Base-by-base conservation (phyloP, 1,284 basidiomycete genomes). In the Leucoagaricus sp. region DNA sequence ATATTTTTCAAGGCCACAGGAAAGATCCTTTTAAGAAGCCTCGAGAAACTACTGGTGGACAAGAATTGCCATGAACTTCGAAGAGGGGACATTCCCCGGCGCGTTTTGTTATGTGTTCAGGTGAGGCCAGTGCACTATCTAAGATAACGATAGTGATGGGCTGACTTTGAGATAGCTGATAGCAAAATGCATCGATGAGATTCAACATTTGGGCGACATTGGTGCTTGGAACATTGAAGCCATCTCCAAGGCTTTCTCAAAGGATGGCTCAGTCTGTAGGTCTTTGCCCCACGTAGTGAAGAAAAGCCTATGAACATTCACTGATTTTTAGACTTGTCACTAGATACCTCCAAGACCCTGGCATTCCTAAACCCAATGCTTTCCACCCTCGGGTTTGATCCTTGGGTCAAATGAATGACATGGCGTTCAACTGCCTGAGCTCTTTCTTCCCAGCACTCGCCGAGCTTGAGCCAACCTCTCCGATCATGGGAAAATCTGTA, bases 131-230 rank as follows among this genome's bases (percentile, higher is more conserved):
- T 13, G 4, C 21, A 25, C n/a, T 26, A 12, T 19, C 4, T 13
- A 26, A 12, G n/a, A n/a, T n/a, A n/a, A 13, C 10, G 1, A 31
- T 2, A 29, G 17, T n/a, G 2, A 29, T 40, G n/a, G n/a, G 6
- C 47, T 58, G n/a, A 53, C 23, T 28, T 21, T 23, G n/a, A 13
- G 25, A 19, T 56, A 96, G 89, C 75, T 98, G 28, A 87, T 98
- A 57, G 89, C 89, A 25, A 81, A 85, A 48, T 85, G 94, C 67
- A 97, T 98, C 56, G 85, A 96, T 58, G 89, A 96, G 60, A 87
- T 98, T 15, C 95, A 98, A 60, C 88, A 90, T 0, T 77, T 98
- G 4, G 94, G 95, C 0, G 87, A 94, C 64, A 91, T 98, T 53
- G 93, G 94, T 1, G 66, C 80, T 1, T 71, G 89, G 68, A 96